phyloP scores from a whole-genome alignment of 2,329 filamentous ascomycete species.

The Metarhizium anisopliae region DNA sequence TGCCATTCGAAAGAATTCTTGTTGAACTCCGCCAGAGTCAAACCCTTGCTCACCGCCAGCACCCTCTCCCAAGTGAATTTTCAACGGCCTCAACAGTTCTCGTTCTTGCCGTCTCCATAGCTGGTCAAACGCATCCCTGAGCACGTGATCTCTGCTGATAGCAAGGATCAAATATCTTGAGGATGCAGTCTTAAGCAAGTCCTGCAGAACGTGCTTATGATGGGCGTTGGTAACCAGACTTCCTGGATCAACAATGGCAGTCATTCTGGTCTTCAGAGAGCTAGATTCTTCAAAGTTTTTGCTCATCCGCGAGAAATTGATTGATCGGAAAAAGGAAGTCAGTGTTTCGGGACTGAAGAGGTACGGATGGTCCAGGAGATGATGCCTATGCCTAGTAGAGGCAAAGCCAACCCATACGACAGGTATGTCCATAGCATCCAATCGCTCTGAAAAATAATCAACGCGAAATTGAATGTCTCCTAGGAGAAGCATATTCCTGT shows the following conservation, averaged over 20 bases:
- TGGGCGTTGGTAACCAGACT: conserved; percentile 47
- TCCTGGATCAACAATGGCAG: conserved; percentile 43
- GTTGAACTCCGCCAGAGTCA: conserved; percentile 90
- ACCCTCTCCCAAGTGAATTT: conserved; percentile 77
- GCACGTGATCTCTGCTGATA: conserved; percentile 56
- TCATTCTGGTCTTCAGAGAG: conserved; percentile 46
- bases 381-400: conserved; percentile 53
- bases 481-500: conserved; percentile 54
- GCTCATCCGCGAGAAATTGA: conserved; percentile 84
- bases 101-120: conserved; percentile 78
- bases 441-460: conserved; percentile 64
- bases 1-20: conserved; percentile 86
- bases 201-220: conserved; percentile 52
- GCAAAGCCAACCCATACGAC: conserved; percentile 58
- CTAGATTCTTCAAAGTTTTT: conserved; percentile 63
- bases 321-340: conserved; percentile 76
- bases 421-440: conserved; percentile 69
- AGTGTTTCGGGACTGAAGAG: conserved; percentile 66
- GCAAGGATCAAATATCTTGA: conserved; percentile 63
- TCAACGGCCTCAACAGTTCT: conserved; percentile 76
- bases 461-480: conserved; percentile 63
- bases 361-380: conserved; percentile 73
- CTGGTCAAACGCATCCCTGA: conserved; percentile 74
- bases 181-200: conserved; percentile 56
- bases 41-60: conserved; percentile 80